phyloP scores from a whole-genome alignment of 1,284 basidiomycete genomes.

The Rhizopogon hawkerae region DNA sequence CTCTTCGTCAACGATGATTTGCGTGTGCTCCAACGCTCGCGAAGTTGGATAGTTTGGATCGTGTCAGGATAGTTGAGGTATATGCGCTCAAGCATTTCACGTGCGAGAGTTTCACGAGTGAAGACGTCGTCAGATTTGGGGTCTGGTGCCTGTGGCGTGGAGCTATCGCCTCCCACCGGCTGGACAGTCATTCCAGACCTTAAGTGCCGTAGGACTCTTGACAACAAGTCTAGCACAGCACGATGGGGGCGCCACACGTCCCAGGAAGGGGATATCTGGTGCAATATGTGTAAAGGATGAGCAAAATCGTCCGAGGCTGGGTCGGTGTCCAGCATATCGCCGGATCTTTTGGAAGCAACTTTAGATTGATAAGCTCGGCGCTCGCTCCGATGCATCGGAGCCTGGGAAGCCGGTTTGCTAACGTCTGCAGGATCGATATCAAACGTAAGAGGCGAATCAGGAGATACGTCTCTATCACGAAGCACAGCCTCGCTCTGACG shows the following conservation, averaged over 20 bases:
- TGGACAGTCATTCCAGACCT: constrained; percentile 42
- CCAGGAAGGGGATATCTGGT: constrained; percentile 57
- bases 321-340: constrained; percentile 13
- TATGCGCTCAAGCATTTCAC: constrained; percentile 35
- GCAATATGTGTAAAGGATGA: constrained; percentile 51
- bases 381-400: constrained; percentile 23
- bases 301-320: constrained; percentile 33
- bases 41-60: constrained; percentile 33
- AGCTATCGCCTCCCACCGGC: constrained; percentile 28
- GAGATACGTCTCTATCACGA: constrained; percentile 29
- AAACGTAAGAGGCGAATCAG: constrained; percentile 41
- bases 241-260: constrained; percentile 57
- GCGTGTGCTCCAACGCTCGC: constrained; percentile 28
- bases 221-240: constrained; percentile 39
- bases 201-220: constrained; percentile 38
- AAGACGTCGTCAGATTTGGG: constrained; percentile 15
- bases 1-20: constrained; percentile 15
- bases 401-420: constrained; percentile 22
- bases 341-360: constrained; percentile 14
- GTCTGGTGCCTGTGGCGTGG: constrained; percentile 12
- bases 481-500: constrained; percentile 25
- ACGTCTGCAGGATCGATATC: constrained; percentile 17
- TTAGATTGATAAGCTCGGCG: constrained; percentile 21
- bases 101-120: constrained; percentile 27
- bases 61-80: constrained; percentile 43